Conservation (phyloP, 768 basidiomycete genomes). For the Suillus subalutaceus region DNA sequence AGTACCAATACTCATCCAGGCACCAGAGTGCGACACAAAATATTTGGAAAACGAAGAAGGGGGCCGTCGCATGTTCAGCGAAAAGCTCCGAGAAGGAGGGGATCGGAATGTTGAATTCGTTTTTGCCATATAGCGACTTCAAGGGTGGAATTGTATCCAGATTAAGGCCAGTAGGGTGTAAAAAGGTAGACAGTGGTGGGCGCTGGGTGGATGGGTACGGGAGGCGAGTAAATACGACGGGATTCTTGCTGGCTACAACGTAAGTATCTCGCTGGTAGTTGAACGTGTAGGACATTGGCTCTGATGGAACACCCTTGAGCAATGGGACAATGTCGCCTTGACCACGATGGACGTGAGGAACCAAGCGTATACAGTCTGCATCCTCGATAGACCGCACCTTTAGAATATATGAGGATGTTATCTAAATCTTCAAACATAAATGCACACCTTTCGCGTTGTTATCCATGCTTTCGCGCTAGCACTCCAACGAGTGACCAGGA, state of each 20-base stretch:
- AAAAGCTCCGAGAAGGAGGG: slow-evolving; percentile 93
- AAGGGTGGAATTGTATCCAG: slow-evolving; percentile 51
- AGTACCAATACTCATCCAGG: slow-evolving; percentile 99
- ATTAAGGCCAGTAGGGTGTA: slow-evolving; percentile 58
- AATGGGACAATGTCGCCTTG: slow-evolving; percentile 88
- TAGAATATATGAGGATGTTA: slow-evolving; percentile 8
- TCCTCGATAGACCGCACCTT: slow-evolving; percentile 66
- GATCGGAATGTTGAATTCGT: slow-evolving; percentile 97
- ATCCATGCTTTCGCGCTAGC: slow-evolving; percentile 76
- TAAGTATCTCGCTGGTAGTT: slow-evolving; percentile 96
- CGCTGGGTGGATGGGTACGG: slow-evolving; percentile 83
- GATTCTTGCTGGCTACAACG: slow-evolving; percentile 59
- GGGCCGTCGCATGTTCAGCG: slow-evolving; percentile 94
- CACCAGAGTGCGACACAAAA: slow-evolving; percentile 99
- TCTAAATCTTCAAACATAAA: not conserved
- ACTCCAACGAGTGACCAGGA: slow-evolving; percentile 90
- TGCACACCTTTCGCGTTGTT: slow-evolving; percentile 70
- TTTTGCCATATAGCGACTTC: slow-evolving; percentile 78
- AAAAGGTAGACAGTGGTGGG: slow-evolving; percentile 71
- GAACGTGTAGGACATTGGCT: slow-evolving; percentile 77
- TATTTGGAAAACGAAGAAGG: slow-evolving; percentile 99
- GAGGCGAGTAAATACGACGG: slow-evolving; percentile 71
- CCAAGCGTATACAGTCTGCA: slow-evolving; percentile 81
- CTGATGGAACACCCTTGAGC: slow-evolving; percentile 58
- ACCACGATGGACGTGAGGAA: slow-evolving; percentile 81